A percentile compares a stretch with the other conserved stretches of the same genome.
Conservation (phyloP, 345 rosid species). For the Rhodamnia rubescens region DNA sequence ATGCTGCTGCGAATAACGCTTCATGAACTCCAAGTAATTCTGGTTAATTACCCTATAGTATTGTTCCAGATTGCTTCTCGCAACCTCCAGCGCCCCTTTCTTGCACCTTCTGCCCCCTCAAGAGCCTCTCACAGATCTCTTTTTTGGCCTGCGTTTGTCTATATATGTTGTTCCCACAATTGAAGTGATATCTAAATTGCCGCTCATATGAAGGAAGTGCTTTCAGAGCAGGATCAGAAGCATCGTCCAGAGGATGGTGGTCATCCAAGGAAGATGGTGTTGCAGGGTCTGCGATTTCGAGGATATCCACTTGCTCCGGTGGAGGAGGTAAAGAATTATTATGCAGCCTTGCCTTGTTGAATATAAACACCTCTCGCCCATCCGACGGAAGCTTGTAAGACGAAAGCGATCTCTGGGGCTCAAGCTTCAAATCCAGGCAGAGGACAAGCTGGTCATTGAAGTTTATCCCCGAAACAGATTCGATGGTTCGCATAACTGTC, state of each 20-base stretch:
- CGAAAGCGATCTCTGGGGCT: constrained; percentile 63
- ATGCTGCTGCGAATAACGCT: constrained; percentile 71
- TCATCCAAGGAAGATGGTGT: constrained; percentile 31
- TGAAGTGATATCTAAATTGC: constrained; percentile 72
- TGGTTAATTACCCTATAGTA: constrained; percentile 68
- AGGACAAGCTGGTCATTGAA: constrained; percentile 80
- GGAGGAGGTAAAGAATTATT: constrained; percentile 49
- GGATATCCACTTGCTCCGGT: constrained; percentile 43
- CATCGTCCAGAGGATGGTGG: constrained; percentile 82
- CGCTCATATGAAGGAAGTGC: constrained; percentile 90
- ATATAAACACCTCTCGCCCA: constrained; percentile 65
- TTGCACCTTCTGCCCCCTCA: constrained; percentile 80
- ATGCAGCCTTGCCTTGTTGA: constrained; percentile 67
- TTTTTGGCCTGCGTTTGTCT: constrained; percentile 40
- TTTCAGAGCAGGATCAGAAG: constrained; percentile 85
- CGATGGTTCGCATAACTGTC: constrained; percentile 55
- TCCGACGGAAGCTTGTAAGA: constrained; percentile 65
- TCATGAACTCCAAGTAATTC: constrained; percentile 70
- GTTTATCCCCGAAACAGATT: constrained; percentile 42
- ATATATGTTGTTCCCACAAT: constrained; percentile 44
- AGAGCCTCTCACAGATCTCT: constrained; percentile 57
- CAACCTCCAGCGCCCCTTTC: constrained; percentile 80
- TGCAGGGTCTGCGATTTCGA: constrained; percentile 48
- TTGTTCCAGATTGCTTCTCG: constrained; percentile 73
- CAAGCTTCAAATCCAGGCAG: constrained; percentile 72